Evolutionary conservation across 2,329 filamentous ascomycete genomes (phyloP).

Genomic region (Pestalotiopsis sp.): DNA sequence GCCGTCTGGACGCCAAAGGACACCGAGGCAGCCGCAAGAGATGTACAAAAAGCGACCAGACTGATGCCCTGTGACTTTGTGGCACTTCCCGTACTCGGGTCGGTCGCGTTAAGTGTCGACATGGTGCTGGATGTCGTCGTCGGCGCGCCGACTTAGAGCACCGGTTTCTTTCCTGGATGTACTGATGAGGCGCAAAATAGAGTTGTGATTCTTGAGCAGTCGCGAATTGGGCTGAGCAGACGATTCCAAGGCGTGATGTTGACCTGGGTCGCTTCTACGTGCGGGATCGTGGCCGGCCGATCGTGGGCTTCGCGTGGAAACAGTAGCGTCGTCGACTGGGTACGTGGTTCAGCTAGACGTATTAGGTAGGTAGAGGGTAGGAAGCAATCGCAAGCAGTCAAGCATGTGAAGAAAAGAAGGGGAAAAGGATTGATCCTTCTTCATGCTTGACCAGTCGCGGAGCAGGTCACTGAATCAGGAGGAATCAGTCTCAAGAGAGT

Average conservation of each 20-base stretch:
- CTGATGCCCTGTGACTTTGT: conserved; percentile 41
- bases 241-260: neutral
- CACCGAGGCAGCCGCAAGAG: conserved; percentile 60
- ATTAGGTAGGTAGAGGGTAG: neutral
- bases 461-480: neutral
- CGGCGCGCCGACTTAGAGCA: conserved; percentile 5
- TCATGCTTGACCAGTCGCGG: neutral
- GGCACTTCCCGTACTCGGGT: conserved; percentile 19
- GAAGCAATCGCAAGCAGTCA: neutral
- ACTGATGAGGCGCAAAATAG: neutral
- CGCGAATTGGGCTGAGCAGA: neutral
- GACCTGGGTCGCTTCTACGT: neutral
- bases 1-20: conserved; percentile 65
- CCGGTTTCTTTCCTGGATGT: neutral
- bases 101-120: conserved; percentile 3
- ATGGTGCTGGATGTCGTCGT: conserved; percentile 10
- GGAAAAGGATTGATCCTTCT: neutral
- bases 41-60: conserved; percentile 62
- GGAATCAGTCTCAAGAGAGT: neutral
- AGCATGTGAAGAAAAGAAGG: neutral
- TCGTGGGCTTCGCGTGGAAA: neutral
- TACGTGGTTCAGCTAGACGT: neutral
- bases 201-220: neutral
- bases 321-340: neutral
- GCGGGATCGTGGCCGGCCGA: neutral